A percentile compares a stretch with the other conserved stretches of the same genome.
These are phyloP conservation scores for Eucalyptus sp. DNA, from an alignment of 345 rosid species.

Conservation along the genomic window DNA sequence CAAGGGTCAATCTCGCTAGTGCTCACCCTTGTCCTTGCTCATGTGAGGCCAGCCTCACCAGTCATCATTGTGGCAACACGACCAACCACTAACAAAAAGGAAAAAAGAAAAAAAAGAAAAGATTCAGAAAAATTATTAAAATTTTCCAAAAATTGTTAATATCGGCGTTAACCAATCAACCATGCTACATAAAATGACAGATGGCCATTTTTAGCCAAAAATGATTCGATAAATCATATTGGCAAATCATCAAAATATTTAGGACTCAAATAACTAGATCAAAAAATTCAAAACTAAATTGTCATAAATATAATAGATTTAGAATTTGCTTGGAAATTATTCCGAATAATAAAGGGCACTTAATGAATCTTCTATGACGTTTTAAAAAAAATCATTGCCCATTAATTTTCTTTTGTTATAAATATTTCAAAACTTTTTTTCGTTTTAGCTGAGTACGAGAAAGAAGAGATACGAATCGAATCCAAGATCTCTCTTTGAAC, in stretches of 20 bases:
- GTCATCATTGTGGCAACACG: not conserved
- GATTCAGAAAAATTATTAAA: too few relatives aligned
- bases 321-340: too few relatives aligned
- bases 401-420: not conserved
- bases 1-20: rapidly evolving
- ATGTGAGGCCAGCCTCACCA: too few relatives aligned
- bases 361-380: too few relatives aligned
- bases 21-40: not conserved
- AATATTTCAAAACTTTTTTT: not conserved
- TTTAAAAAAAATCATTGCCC: not conserved
- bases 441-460: not conserved
- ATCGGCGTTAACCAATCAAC: rapidly evolving
- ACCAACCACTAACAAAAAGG: not conserved
- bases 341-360: not conserved
- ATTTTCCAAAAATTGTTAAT: too few relatives aligned
- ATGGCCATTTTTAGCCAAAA: too few relatives aligned
- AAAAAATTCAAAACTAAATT: too few relatives aligned
- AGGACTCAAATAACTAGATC: rapidly evolving
- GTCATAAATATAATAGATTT: too few relatives aligned
- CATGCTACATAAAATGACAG: rapidly evolving
- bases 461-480: not conserved
- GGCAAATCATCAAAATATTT: too few relatives aligned
- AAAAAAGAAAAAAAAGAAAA: too few relatives aligned
- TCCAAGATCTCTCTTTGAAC: not conserved
- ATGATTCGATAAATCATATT: rapidly evolving